Evolutionary conservation across 768 basidiomycete species (phyloP).

Genomic region (Leccinum broughii): DNA sequence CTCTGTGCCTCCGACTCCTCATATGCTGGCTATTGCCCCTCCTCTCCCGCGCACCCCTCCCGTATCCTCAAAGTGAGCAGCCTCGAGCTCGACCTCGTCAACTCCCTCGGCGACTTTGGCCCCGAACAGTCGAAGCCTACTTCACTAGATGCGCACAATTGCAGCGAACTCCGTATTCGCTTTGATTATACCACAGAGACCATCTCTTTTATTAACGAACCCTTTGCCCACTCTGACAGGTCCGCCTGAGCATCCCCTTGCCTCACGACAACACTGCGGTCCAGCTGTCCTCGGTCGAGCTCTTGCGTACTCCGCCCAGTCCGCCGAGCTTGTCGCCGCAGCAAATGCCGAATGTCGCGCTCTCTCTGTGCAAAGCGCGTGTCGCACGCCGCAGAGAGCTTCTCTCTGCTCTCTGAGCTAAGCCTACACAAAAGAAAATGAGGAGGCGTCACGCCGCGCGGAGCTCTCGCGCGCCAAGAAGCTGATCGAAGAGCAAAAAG

Average conservation of each 20-base stretch:
- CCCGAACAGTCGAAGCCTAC: constrained; percentile 82
- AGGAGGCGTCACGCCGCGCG: no score
- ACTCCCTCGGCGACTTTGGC: constrained; percentile 62
- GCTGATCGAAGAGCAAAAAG: no score
- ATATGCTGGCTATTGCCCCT: constrained; percentile 84
- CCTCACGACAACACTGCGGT: no score
- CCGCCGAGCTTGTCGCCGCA: no score
- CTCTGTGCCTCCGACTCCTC: constrained; percentile 46
- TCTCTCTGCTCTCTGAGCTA: no score
- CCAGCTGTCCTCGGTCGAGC: no score
- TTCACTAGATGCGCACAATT: constrained; percentile 86
- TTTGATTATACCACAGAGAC: constrained; percentile 90
- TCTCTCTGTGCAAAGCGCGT: no score
- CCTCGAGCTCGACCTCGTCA: constrained; percentile 70
- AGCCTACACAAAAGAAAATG: no score
- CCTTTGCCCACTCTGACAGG: constrained; percentile 48
- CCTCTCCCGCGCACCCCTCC: constrained; percentile 82
- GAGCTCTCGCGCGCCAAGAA: no score
- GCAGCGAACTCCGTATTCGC: constrained; percentile 82
- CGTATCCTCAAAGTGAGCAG: constrained; percentile 80
- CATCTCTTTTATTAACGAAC: constrained; percentile 64
- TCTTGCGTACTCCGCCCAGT: no score
- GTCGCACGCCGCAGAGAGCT: no score
- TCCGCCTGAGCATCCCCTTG: neutral
- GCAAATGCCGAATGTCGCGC: no score